Evolutionary conservation across 2,329 filamentous ascomycete species (phyloP).

Genomic region (Aspergillus candidus): DNA sequence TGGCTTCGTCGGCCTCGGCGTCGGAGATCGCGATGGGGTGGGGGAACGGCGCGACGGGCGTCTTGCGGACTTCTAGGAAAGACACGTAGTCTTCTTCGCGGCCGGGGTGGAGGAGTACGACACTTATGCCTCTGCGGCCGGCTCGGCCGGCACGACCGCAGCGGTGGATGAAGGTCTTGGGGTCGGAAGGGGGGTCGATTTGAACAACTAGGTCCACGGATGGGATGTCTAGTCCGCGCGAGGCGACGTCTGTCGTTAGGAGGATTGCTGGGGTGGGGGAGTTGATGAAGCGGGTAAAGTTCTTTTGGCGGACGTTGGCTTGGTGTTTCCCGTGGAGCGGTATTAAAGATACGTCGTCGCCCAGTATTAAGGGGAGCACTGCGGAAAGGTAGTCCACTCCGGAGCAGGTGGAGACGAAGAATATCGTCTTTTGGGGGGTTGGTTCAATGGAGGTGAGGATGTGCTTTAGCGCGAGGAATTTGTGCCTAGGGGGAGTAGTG

Average conservation of each 20-base stretch:
- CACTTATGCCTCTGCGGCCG: conserved; percentile 67
- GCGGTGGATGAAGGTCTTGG: conserved; percentile 71
- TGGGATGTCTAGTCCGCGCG: conserved; percentile 84
- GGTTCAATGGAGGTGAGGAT: conserved; percentile 66
- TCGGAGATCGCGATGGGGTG: conserved; percentile 56
- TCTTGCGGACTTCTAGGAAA: conserved; percentile 81
- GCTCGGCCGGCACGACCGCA: conserved; percentile 60
- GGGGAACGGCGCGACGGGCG: conserved; percentile 63
- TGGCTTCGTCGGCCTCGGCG: conserved; percentile 54
- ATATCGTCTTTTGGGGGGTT: conserved; percentile 73
- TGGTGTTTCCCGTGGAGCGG: conserved; percentile 90
- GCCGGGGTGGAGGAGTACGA: conserved; percentile 79
- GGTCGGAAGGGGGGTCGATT: conserved; percentile 76
- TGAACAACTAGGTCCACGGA: conserved; percentile 88
- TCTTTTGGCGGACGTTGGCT: conserved; percentile 78
- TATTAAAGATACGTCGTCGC: conserved; percentile 61
- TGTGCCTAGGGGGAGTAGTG: conserved; percentile 67
- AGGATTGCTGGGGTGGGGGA: conserved; percentile 71
- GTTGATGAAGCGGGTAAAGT: conserved; percentile 73
- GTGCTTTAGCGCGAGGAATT: conserved; percentile 66
- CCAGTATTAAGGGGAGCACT: conserved; percentile 67
- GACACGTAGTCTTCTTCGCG: conserved; percentile 84
- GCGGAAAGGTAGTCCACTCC: conserved; percentile 91
- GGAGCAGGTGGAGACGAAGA: conserved; percentile 90
- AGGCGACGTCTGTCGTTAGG: conserved; percentile 86